These are phyloP conservation scores for Ascochyta lentis DNA, from an alignment of 2,329 filamentous ascomycete species.

Conservation along the genomic window DNA sequence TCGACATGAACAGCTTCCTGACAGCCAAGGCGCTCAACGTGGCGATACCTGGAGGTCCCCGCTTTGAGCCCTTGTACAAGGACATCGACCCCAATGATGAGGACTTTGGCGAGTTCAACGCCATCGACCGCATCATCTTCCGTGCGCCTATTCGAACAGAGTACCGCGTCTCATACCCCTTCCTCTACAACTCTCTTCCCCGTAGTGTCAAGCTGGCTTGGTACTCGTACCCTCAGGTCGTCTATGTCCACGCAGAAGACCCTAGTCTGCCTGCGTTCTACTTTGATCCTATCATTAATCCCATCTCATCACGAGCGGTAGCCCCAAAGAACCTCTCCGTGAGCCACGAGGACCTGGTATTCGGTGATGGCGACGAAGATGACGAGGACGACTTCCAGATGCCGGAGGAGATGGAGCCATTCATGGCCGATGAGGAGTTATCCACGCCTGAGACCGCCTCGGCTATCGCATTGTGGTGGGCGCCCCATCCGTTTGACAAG, in stretches of 20 bases:
- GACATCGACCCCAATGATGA: slow-evolving; percentile 99
- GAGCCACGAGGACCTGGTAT: slow-evolving; percentile 92
- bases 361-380: slow-evolving; percentile 82
- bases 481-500: slow-evolving; percentile 92
- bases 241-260: slow-evolving; percentile 90
- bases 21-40: slow-evolving; percentile 98
- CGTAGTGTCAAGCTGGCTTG: slow-evolving; percentile 91
- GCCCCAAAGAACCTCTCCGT: slow-evolving; percentile 92
- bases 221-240: slow-evolving; percentile 92
- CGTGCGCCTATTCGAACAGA: slow-evolving; percentile 93
- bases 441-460: slow-evolving; percentile 88
- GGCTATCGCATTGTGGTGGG: slow-evolving; percentile 97
- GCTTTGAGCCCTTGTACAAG: slow-evolving; percentile 97
- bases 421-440: slow-evolving; percentile 86
- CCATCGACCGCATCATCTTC: slow-evolving; percentile 99
- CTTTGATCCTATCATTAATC: slow-evolving; percentile 97
- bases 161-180: slow-evolving; percentile 92
- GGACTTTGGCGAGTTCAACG: slow-evolving; percentile 99
- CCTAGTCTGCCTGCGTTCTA: slow-evolving; percentile 91
- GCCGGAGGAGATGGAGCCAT: slow-evolving; percentile 80
- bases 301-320: slow-evolving; percentile 92
- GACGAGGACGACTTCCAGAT: slow-evolving; percentile 84
- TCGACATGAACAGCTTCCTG: slow-evolving; percentile 91
- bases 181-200: slow-evolving; percentile 93
- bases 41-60: slow-evolving; percentile 93